phyloP scores from a whole-genome alignment of 805 yeast species.

The Blastobotrys peoriensis region DNA sequence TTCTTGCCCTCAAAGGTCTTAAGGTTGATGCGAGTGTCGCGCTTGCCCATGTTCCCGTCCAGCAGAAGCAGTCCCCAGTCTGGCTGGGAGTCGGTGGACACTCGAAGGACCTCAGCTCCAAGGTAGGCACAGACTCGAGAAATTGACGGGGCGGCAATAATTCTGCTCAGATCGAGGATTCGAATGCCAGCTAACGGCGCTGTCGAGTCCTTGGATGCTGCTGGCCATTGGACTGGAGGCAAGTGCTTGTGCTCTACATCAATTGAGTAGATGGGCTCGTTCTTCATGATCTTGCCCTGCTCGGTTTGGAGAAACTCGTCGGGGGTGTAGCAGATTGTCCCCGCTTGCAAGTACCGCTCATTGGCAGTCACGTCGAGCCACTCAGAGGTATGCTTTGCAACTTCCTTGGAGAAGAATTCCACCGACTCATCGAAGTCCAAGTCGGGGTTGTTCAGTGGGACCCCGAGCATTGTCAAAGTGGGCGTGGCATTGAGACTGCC shows the following conservation, averaged over 20 bases:
- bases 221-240: constrained; percentile 1
- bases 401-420: not conserved
- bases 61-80: constrained; percentile 4
- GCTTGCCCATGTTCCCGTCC: constrained; percentile 3
- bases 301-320: constrained; percentile 3
- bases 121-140: constrained; percentile 1
- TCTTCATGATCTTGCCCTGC: constrained; percentile 1
- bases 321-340: constrained; percentile 3
- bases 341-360: constrained; percentile 2
- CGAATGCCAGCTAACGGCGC: not conserved
- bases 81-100: constrained; percentile 1
- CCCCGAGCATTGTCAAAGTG: constrained; percentile 1
- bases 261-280: constrained; percentile 1
- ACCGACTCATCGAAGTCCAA: not conserved
- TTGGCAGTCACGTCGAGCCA: constrained; percentile 4
- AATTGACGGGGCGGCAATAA: constrained; percentile 2
- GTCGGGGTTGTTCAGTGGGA: not conserved
- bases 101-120: constrained; percentile 1
- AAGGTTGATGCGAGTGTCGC: not conserved
- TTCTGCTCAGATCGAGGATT: constrained; percentile 3
- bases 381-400: not conserved
- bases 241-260: not conserved
- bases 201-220: not conserved
- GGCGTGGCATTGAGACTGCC: constrained; percentile 4
- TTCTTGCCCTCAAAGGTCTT: constrained; percentile 1